These are phyloP conservation scores for Cryptococcus sp. DNA, from an alignment of 1,284 basidiomycete genomes.

Conservation along the genomic window DNA sequence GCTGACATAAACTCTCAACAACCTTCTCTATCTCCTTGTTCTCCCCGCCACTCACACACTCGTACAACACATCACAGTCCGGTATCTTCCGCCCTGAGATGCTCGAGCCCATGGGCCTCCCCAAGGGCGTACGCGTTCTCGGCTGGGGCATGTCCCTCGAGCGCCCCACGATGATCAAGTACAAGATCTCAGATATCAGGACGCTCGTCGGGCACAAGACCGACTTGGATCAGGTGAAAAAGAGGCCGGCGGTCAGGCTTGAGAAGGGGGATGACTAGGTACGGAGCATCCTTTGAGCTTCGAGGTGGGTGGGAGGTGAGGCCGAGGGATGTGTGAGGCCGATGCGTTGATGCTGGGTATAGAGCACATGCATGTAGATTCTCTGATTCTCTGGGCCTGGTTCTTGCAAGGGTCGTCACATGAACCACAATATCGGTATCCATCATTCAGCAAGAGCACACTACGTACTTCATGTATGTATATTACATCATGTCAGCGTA, in stretches of 20 bases:
- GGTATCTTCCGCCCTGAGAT: slow-evolving; percentile 99
- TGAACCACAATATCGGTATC: too few relatives aligned
- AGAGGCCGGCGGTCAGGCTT: slow-evolving; percentile 83
- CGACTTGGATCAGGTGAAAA: slow-evolving; percentile 81
- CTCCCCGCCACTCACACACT: too few relatives aligned
- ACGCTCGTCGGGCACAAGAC: slow-evolving; percentile 98
- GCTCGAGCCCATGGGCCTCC: slow-evolving; percentile 98
- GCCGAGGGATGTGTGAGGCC: too few relatives aligned
- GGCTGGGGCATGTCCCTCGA: slow-evolving; percentile 97
- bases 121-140: slow-evolving; percentile 92
- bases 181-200: slow-evolving; percentile 88
- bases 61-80: slow-evolving; percentile 63
- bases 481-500: too few relatives aligned
- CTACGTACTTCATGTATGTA: too few relatives aligned
- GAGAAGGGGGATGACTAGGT: slow-evolving; percentile 49
- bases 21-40: not conserved
- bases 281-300: not conserved
- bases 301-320: not conserved
- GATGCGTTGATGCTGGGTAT: too few relatives aligned
- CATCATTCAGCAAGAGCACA: too few relatives aligned
- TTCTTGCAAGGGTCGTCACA: too few relatives aligned
- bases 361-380: too few relatives aligned
- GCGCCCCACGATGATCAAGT: slow-evolving; percentile 99
- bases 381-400: too few relatives aligned
- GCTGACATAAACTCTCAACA: not conserved